Percentiles rank a stretch among this genome's conserved stretches.
phyloP scores from a whole-genome alignment of 495 filamentous ascomycete genomes.

The Neurospora sp. region DNA sequence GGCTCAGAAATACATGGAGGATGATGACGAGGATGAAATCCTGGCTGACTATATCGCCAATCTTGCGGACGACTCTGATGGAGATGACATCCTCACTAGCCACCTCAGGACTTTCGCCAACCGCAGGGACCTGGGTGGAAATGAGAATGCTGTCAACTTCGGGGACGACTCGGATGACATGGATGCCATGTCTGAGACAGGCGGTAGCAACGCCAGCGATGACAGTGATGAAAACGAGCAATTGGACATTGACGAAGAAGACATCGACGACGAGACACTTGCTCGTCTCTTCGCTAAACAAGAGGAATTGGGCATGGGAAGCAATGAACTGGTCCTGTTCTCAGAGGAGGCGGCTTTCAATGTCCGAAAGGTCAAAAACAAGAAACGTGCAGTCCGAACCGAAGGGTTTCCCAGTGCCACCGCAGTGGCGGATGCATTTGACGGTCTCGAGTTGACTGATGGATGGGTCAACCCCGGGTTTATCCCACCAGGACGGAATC shows the following conservation, averaged over 20 bases:
- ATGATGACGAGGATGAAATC: slow-evolving; percentile 39
- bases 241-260: slow-evolving; percentile 9
- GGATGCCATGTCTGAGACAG: slow-evolving; percentile 13
- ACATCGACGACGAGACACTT: slow-evolving; percentile 46
- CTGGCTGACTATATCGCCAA: slow-evolving; percentile 72
- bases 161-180: slow-evolving; percentile 8
- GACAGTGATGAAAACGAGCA: slow-evolving; percentile 25
- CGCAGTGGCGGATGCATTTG: slow-evolving; percentile 61
- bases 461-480: slow-evolving; percentile 50
- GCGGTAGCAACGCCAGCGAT: slow-evolving; percentile 20
- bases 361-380: background rate
- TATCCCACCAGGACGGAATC: slow-evolving; percentile 47
- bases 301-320: slow-evolving; percentile 52
- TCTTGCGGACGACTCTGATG: slow-evolving; percentile 36
- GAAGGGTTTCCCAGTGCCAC: slow-evolving; percentile 42
- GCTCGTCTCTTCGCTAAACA: slow-evolving; percentile 54
- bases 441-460: slow-evolving; percentile 76
- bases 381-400: slow-evolving; percentile 2
- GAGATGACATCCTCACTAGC: slow-evolving; percentile 16
- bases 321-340: slow-evolving; percentile 47
- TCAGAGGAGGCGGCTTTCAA: slow-evolving; percentile 20
- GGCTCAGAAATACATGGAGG: slow-evolving; percentile 1
- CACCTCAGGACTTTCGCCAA: slow-evolving; percentile 18
- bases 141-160: slow-evolving; percentile 18
- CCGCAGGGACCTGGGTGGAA: slow-evolving; percentile 39